Base-by-base conservation (phyloP, 78 protist species). In the Diacronema lutheri region DNA sequence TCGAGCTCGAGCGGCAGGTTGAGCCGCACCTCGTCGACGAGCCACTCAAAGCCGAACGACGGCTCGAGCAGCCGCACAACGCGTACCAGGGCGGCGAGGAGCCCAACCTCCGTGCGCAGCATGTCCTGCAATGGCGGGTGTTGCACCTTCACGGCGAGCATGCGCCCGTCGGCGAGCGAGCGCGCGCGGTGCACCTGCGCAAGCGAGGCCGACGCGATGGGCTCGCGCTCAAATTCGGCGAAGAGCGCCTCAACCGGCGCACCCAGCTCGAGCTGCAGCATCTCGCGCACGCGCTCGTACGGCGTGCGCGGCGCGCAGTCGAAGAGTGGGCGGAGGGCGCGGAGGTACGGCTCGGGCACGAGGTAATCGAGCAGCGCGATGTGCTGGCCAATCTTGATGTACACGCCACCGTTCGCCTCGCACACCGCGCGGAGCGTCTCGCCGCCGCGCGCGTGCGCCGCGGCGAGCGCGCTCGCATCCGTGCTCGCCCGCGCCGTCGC, bases 61-160 rank as follows among this genome's bases (percentile, higher is more conserved):
- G 62, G 62, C 16, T 13, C 62, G 62, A 4, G 25, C 21, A 60
- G 10, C 4, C 21, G 35, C 25, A 25, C 65, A 11, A 19, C 26
- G 65, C 4, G 25, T 1, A 25, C 35, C 26, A 44, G 26, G 57
- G 37, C 37, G 3, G 79, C 20, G 31, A 19, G 23, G 2, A 23
- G 57, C 77, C 29, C 0, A 1, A 69, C 41, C 25, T 13, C 55
- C 1, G 77, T 29, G 58, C 79, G 50, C 58, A 12, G n/a, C 26
- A 26, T 46, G 62, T 76, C 84, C n/a, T 71, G 80, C 40, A 85
- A 65, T 2, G 31, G 55, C 35, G 56, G 56, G 58, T 85, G 77
- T 84, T 85, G 89, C 77, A 80, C 89, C 58, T 86, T 81, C 31
- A 80, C 92, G 35, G 90, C 93, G 35, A 87, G 81, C n/a, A n/a